Base-by-base conservation (phyloP, 129 eudicot genomes). In the Flaveria sonorensis region DNA sequence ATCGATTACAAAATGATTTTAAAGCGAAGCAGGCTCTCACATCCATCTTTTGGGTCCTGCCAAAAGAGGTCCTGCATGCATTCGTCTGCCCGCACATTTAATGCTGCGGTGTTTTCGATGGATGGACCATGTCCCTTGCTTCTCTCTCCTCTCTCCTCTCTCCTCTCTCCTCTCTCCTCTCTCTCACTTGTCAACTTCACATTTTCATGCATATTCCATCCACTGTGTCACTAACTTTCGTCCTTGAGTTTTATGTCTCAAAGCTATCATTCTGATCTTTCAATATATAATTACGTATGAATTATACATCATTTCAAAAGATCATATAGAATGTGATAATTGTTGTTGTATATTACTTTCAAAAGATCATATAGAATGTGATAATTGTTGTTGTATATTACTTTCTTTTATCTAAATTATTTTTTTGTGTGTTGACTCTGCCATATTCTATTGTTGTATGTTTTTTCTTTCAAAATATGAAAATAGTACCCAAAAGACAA, bases 1-100 rank as follows among this genome's bases (percentile, higher is more conserved):
- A 83, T 88, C 85, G 90, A 88, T 88, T 83, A 81, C 81, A 76
- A 70, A 82, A 82, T 76, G 81, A 82, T 82, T 76, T 77, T 11
- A 70, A 82, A 53, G 73, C 56, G 70, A 68, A 40, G n/a, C n/a
- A n/a, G 60, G 80, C 72, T 59, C 77, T 19, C 60, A 48, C 84
- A 68, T 81, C 81, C 30, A 56, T 81, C 84, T 75, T 81, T 70
- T 77, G 73, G 68, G 70, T 36, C 68, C 79, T 76, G 82, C 68
- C 81, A 82, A 62, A 76, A 76, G 69, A 62, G 61, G 80, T 36
- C 63, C 73, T 75, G 80, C 72, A 66, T 74, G 81, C 80, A 74
- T 47, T 36, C 62, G 68, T 74, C 80, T 70, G 68, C 68, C 46
- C 45, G 10, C 59, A 63, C 77, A 76, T 76, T 77, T 71, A 82